Evolutionary conservation across 2,329 filamentous ascomycete species (phyloP).

Genomic region (Berkeleyomyces basicola): DNA sequence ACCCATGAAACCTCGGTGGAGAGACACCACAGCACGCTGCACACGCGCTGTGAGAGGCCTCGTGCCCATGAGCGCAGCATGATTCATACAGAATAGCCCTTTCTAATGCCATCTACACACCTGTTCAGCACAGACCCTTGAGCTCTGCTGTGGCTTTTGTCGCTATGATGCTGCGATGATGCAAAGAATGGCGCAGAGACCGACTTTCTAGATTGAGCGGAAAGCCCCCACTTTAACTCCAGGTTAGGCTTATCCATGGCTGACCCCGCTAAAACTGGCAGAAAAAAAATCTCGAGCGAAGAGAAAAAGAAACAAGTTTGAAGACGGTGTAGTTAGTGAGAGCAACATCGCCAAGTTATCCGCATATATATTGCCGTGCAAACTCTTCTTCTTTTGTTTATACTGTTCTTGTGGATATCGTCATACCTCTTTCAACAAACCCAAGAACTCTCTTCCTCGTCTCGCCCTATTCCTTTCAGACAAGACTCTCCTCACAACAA

Average conservation of each 20-base stretch:
- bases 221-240: not conserved
- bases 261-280: conserved; percentile 5
- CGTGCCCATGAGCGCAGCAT: not conserved
- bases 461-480: not conserved
- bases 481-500: not conserved
- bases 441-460: no score
- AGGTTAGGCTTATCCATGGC: not conserved
- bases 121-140: no score
- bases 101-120: no score
- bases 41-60: not conserved
- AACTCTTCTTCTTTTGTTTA: no score
- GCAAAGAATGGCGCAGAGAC: not conserved
- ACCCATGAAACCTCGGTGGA: not conserved
- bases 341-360: not conserved
- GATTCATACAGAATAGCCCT: not conserved
- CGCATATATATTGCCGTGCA: no score
- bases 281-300: conserved; percentile 5
- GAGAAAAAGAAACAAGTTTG: not conserved
- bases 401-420: no score
- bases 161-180: not conserved
- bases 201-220: not conserved
- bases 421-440: no score
- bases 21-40: not conserved
- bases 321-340: not conserved
- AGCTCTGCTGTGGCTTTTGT: no score